phyloP scores from a whole-genome alignment of 306 rosid genomes.

The Prunus fruticosa region DNA sequence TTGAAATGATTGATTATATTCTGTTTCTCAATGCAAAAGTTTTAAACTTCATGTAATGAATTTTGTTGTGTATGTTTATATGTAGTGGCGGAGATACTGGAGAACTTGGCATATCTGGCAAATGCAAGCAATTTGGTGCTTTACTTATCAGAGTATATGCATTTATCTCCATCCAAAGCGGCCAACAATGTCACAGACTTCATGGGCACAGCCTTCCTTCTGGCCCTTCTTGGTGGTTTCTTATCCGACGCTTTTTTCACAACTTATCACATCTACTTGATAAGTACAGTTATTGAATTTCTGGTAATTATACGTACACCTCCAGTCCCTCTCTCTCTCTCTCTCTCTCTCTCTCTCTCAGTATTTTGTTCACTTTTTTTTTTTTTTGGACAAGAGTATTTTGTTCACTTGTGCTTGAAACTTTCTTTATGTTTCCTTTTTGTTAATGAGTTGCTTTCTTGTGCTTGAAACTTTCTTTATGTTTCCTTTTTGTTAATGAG shows the following conservation, averaged over 20 bases:
- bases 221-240: slow-evolving; percentile 94
- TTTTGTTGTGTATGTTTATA: not conserved
- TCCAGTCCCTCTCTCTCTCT: not conserved
- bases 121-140: slow-evolving; percentile 93
- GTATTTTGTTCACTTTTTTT: not conserved
- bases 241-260: slow-evolving; percentile 84
- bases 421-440: not conserved
- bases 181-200: slow-evolving; percentile 89
- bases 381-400: no score
- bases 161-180: slow-evolving; percentile 76
- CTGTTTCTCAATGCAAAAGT: not conserved
- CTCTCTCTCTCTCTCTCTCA: no score
- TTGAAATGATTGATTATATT: not conserved
- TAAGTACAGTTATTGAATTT: slow-evolving; percentile 75
- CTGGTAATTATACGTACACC: slow-evolving; percentile 47
- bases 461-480: not conserved
- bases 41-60: not conserved
- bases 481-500: not conserved
- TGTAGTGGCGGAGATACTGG: slow-evolving; percentile 82
- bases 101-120: slow-evolving; percentile 83
- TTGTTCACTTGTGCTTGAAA: not conserved
- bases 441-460: not conserved
- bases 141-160: slow-evolving; percentile 61
- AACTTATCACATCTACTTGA: slow-evolving; percentile 73
- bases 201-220: slow-evolving; percentile 97